Base-by-base conservation (phyloP, 164 flowering plant species). In the Magnolia sinica region DNA sequence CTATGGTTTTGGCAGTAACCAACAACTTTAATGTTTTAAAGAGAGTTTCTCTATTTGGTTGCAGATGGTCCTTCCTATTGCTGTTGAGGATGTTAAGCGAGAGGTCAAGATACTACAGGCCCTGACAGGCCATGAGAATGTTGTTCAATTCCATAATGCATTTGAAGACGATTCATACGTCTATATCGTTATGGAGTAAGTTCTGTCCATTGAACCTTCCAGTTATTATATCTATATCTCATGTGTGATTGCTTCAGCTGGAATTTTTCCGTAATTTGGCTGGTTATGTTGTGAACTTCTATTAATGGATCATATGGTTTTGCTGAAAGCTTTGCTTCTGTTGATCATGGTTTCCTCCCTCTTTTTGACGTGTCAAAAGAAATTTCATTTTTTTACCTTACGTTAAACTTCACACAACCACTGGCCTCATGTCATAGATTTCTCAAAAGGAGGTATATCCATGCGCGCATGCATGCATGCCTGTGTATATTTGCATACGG, bases 51-150 rank as follows among this genome's bases (percentile, higher is more conserved):
- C 50, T n/a, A 66, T 84, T 45, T 80, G 72, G 66, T 83, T 73
- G 84, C 93, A 96, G 99, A 96, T 96, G 99, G 77, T 92, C 79
- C 97, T 91, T 83, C 98, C 98, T 8, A 90, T 96, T 83, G 97
- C 98, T 16, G 99, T 94, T 68, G 99, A 96, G 80, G 99, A 94
- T 87, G 99, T 96, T 61, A 96, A 94, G 82, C 88, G 99, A 81
- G 99, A 96, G 83, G 98, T 96, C 74, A 94, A 88, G 88, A 96
- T 96, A 84, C 86, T 96, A 79, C 79, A 86, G 77, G 95, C 89
- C 18, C 90, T 96, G 23, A 78, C 93, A 22, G 99, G 99, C 71
- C 97, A 96, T 72, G 99, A 94, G 85, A 96, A 96, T 81, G 97
- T 96, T 58, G 99, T 96, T 83, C 93, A 94, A 75, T 96, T 96